Conservation (phyloP, 208 protist species). For the Trypanosoma congolense region DNA sequence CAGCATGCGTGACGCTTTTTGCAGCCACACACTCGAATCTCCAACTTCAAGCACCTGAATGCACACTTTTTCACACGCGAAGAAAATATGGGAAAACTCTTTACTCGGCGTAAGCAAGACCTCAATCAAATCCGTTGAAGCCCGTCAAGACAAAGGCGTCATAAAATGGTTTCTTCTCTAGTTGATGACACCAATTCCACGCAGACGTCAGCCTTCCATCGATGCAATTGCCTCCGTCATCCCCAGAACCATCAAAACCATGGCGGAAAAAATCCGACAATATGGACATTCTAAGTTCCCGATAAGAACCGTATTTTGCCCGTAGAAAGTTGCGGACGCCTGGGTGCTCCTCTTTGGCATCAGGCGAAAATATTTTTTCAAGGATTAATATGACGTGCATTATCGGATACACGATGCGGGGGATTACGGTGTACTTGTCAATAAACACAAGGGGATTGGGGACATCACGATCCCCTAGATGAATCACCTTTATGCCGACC, state of each 20-base stretch:
- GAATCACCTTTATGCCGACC: constrained; percentile 96
- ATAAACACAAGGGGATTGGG: constrained; percentile 98
- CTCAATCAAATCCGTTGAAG: constrained; percentile 95
- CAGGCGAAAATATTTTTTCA: constrained; percentile 56
- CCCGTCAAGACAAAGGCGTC: constrained; percentile 94
- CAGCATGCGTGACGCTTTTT: no score
- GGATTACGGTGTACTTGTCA: constrained; percentile 97
- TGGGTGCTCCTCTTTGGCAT: constrained; percentile 36
- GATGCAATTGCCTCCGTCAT: constrained; percentile 94
- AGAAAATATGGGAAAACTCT: no score
- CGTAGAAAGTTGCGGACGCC: constrained; percentile 71
- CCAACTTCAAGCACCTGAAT: no score
- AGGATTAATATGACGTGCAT: constrained; percentile 73
- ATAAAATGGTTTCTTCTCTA: constrained; percentile 96
- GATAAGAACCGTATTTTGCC: constrained; percentile 67
- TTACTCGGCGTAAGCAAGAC: no score
- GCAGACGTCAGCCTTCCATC: constrained; percentile 96
- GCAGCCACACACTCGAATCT: no score
- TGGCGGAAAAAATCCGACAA: constrained; percentile 95
- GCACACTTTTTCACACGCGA: no score
- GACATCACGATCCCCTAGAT: constrained; percentile 96
- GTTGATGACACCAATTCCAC: constrained; percentile 96
- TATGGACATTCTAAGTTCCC: constrained; percentile 73
- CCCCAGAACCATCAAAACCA: constrained; percentile 91
- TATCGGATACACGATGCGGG: constrained; percentile 92